Evolutionary conservation across 345 rosid species (phyloP).

Genomic region (Psidium guajava): DNA sequence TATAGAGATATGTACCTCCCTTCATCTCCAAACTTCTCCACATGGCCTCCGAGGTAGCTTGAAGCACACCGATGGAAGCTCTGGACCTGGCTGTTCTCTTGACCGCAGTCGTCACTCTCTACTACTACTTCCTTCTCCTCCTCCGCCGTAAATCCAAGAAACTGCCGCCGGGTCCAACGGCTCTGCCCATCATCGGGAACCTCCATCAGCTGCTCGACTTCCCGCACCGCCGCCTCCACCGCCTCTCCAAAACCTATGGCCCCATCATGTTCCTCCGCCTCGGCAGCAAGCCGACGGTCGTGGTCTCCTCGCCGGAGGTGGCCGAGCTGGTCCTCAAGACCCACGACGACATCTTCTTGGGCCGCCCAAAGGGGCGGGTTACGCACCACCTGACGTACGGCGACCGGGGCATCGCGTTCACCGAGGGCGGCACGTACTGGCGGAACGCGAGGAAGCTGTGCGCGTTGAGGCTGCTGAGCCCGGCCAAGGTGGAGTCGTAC

Average conservation of each 20-base stretch:
- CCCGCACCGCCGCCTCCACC: constrained; percentile 26
- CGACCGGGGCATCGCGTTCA: constrained; percentile 14
- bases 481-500: constrained; percentile 14
- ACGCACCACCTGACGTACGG: constrained; percentile 1
- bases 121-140: background rate
- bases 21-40: background rate
- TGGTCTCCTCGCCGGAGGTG: constrained; percentile 29
- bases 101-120: background rate
- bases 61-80: background rate
- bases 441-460: constrained; percentile 13
- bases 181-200: constrained; percentile 13
- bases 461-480: constrained; percentile 9
- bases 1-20: background rate
- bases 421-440: constrained; percentile 21
- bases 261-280: constrained; percentile 31
- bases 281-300: constrained; percentile 23
- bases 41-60: background rate
- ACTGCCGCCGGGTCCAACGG: background rate
- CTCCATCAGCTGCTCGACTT: constrained; percentile 29
- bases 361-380: constrained; percentile 13
- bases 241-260: constrained; percentile 27
- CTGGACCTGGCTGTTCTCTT: background rate
- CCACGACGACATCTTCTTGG: constrained; percentile 27
- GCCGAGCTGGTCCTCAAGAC: constrained; percentile 28
- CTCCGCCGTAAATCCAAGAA: background rate